Conservation (phyloP, 2,329 filamentous ascomycete genomes). For the Trichophaea hybrida region DNA sequence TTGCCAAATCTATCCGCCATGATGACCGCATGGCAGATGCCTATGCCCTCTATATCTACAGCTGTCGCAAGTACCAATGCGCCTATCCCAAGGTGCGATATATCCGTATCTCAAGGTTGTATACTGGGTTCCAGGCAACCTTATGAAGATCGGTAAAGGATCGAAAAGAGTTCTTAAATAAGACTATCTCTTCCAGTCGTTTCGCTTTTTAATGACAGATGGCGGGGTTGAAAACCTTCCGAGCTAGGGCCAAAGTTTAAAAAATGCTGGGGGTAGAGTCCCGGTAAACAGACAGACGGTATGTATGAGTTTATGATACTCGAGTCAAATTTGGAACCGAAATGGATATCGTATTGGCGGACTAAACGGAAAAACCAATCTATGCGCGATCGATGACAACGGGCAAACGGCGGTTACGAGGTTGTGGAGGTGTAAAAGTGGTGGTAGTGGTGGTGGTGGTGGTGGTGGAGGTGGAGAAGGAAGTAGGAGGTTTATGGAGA, state of each 20-base stretch:
- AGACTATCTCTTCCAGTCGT: too few relatives aligned
- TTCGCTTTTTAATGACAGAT: too few relatives aligned
- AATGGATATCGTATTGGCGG: not conserved
- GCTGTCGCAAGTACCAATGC: not conserved
- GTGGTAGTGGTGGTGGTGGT: constrained; percentile 53
- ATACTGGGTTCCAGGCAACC: too few relatives aligned
- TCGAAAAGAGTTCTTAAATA: too few relatives aligned
- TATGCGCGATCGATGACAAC: not conserved
- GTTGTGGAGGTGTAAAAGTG: constrained; percentile 48
- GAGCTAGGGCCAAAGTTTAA: too few relatives aligned
- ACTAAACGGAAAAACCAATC: not conserved
- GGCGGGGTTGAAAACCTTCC: too few relatives aligned
- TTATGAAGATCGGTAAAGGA: too few relatives aligned
- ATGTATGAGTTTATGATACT: too few relatives aligned
- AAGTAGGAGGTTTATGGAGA: constrained; percentile 59
- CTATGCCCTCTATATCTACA: not conserved
- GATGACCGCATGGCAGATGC: constrained; percentile 72
- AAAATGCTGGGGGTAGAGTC: too few relatives aligned
- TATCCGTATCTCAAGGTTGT: too few relatives aligned
- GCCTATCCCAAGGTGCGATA: not conserved
- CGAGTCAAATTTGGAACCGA: not conserved
- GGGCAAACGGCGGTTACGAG: constrained; percentile 36
- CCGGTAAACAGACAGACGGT: too few relatives aligned
- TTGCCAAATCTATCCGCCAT: constrained; percentile 39
- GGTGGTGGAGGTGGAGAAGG: constrained; percentile 50